Evolutionary conservation across 441 rosid genomes (phyloP).

Genomic region (Arabidopsis lyrata): DNA sequence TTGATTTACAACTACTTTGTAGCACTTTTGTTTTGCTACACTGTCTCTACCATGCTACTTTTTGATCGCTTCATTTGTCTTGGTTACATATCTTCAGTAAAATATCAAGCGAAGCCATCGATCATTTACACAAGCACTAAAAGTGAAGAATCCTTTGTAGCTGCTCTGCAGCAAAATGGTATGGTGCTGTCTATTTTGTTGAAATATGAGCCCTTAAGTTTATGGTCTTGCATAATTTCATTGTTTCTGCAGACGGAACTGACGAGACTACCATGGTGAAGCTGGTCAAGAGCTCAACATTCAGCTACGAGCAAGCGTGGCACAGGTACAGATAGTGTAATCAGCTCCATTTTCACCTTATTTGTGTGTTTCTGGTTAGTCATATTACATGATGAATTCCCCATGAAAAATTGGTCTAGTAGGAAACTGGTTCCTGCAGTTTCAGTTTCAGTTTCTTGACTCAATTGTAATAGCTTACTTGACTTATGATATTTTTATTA

Average conservation of each 20-base stretch:
- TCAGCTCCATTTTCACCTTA: background rate
- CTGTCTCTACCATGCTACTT: conserved; percentile 26
- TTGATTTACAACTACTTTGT: conserved; percentile 27
- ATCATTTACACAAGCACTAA: conserved; percentile 89
- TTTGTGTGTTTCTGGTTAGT: conserved; percentile 15
- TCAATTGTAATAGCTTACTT: background rate
- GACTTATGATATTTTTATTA: background rate
- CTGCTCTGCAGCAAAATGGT: conserved; percentile 90
- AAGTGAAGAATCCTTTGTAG: conserved; percentile 83
- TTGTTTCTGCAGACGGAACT: conserved; percentile 66
- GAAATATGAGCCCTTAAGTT: conserved; percentile 31
- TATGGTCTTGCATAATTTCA: conserved; percentile 43
- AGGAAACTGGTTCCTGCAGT: conserved; percentile 13
- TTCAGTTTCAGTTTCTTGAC: conserved; percentile 26
- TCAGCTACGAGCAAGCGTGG: conserved; percentile 99
- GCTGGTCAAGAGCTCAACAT: conserved; percentile 89
- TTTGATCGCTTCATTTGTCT: conserved; percentile 37
- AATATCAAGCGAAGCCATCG: conserved; percentile 86
- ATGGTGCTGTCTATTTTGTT: conserved; percentile 39
- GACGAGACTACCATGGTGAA: conserved; percentile 67
- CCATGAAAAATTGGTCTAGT: background rate
- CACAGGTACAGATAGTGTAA: conserved; percentile 66
- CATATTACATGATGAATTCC: conserved; percentile 1
- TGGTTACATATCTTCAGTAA: conserved; percentile 57
- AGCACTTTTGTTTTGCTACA: conserved; percentile 21